Evolutionary conservation across 495 filamentous ascomycete species (phyloP).

Genomic region (Tuber melanosporum): DNA sequence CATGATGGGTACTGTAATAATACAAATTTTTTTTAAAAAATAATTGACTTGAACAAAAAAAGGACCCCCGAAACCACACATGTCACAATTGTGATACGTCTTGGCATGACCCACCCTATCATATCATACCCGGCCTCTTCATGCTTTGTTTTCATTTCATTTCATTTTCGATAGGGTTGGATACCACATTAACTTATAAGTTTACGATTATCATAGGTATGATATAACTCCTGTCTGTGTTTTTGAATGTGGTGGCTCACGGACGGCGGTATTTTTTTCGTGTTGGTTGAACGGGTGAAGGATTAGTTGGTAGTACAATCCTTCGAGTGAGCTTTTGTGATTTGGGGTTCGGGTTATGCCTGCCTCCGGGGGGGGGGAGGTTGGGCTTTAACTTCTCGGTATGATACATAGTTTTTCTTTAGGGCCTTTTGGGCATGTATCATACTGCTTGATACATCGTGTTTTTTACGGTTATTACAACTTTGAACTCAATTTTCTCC

Average conservation of each 20-base stretch:
- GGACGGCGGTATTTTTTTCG: not conserved
- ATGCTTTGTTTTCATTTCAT: not conserved
- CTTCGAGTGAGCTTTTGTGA: constrained; percentile 1
- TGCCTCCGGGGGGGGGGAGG: not conserved
- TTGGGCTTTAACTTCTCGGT: not conserved
- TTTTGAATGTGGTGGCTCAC: not conserved
- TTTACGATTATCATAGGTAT: not conserved
- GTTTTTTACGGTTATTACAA: too few relatives aligned
- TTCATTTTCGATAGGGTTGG: not conserved
- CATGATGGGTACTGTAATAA: not conserved
- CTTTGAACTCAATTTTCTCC: too few relatives aligned
- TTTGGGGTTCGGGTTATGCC: not conserved
- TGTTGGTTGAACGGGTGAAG: not conserved
- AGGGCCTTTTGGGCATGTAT: not conserved
- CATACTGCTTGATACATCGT: too few relatives aligned
- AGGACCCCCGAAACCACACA: not conserved
- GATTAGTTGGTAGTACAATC: not conserved
- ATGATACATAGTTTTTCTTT: not conserved
- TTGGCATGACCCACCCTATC: not conserved
- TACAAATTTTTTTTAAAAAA: too few relatives aligned
- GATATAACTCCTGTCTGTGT: not conserved
- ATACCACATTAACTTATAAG: not conserved
- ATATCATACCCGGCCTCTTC: not conserved
- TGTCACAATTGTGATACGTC: not conserved
- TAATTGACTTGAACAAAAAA: not conserved